These are phyloP conservation scores for Geotrichum ghanense DNA, from an alignment of 805 yeast species.

Conservation along the genomic window DNA sequence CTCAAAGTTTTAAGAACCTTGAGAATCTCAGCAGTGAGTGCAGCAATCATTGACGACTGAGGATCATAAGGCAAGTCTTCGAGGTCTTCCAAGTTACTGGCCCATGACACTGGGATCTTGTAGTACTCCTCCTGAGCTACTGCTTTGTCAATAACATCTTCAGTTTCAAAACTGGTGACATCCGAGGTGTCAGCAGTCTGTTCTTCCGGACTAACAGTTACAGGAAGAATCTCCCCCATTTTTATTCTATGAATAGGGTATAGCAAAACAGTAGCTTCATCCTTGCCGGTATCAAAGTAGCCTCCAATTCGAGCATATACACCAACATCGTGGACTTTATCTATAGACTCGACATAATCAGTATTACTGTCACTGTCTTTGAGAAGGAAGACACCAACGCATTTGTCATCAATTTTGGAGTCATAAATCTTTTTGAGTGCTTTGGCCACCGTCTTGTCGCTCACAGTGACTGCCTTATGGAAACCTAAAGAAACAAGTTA, in stretches of 20 bases:
- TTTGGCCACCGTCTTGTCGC: slow-evolving; percentile 69
- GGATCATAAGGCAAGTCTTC: slow-evolving; percentile 66
- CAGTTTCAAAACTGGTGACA: not conserved
- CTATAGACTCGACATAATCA: slow-evolving; percentile 53
- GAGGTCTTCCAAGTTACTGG: slow-evolving; percentile 28
- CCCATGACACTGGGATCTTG: slow-evolving; percentile 20
- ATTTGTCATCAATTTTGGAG: slow-evolving; percentile 52
- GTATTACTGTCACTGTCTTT: slow-evolving; percentile 62
- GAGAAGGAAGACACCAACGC: slow-evolving; percentile 69
- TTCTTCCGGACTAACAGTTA: no score
- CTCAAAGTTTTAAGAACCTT: slow-evolving; percentile 58
- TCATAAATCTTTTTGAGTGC: slow-evolving; percentile 66
- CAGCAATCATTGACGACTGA: slow-evolving; percentile 63
- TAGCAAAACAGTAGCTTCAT: not conserved
- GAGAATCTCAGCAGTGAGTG: slow-evolving; percentile 50
- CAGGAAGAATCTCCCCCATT: not conserved
- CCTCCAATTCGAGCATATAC: slow-evolving; percentile 57
- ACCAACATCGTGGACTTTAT: slow-evolving; percentile 67
- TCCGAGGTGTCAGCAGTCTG: not conserved
- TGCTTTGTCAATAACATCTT: not conserved
- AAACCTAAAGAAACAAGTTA: slow-evolving; percentile 34
- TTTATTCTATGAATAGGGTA: slow-evolving; percentile 2
- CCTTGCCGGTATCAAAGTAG: not conserved
- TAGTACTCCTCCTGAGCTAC: slow-evolving; percentile 1
- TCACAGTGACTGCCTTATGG: slow-evolving; percentile 69